Evolutionary conservation across 768 basidiomycete genomes (phyloP).

Genomic region (Neoboletus brunneissimus): DNA sequence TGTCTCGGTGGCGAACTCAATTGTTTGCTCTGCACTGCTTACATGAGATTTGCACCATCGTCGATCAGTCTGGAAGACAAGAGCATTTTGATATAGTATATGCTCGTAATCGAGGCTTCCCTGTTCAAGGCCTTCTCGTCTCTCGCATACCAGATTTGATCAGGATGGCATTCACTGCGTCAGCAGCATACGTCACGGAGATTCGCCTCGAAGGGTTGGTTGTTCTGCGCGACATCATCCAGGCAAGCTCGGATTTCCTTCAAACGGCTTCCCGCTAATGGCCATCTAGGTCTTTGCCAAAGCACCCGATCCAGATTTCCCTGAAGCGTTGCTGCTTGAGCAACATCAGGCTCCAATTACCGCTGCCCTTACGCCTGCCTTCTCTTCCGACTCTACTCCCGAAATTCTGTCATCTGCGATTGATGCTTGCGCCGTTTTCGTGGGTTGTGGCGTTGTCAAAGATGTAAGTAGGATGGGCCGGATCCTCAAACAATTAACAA

Average conservation of each 20-base stretch:
- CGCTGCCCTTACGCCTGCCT: conserved; percentile 94
- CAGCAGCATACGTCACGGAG: conserved; percentile 93
- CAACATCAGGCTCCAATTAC: conserved; percentile 99
- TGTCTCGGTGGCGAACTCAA: conserved; percentile 94
- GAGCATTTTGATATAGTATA: conserved; percentile 83
- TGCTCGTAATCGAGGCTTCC: conserved; percentile 60
- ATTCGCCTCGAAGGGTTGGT: conserved; percentile 89
- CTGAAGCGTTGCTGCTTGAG: conserved; percentile 85
- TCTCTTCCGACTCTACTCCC: conserved; percentile 91
- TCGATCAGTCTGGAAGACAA: conserved; percentile 64
- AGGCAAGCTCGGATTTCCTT: conserved; percentile 45
- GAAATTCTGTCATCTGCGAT: conserved; percentile 93
- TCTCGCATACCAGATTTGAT: conserved; percentile 90
- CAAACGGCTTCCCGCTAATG: conserved; percentile 3
- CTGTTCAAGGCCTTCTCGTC: conserved; percentile 64
- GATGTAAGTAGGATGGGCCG: conserved; percentile 91
- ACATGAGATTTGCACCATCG: conserved; percentile 80
- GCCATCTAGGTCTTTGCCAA: conserved; percentile 72
- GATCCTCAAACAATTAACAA: conserved; percentile 84
- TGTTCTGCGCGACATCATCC: conserved; percentile 88
- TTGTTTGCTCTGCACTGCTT: conserved; percentile 91
- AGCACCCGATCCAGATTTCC: conserved; percentile 90
- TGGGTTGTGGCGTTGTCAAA: conserved; percentile 92
- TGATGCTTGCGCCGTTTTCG: conserved; percentile 90
- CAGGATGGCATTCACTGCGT: conserved; percentile 97